These are phyloP conservation scores for Piromyces finnis DNA, from an alignment of 192 early-diverging fungal genomes.

Conservation along the genomic window DNA sequence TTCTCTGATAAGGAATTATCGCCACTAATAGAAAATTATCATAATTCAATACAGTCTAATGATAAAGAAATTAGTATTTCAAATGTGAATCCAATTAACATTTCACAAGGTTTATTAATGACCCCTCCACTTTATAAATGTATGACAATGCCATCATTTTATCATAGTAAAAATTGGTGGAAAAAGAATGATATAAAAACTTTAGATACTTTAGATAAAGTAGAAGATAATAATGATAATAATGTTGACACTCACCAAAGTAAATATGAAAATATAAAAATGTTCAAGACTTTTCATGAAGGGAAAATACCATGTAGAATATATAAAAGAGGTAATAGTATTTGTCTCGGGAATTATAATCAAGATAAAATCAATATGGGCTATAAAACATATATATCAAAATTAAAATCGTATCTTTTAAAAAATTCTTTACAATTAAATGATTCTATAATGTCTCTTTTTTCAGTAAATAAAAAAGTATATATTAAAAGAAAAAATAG, in stretches of 20 bases:
- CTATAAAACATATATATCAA: background rate
- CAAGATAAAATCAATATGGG: background rate
- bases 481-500: background rate
- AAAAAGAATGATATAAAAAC: background rate
- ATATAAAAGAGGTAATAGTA: background rate
- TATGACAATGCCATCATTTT: background rate
- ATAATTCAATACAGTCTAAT: too few relatives aligned
- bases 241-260: background rate
- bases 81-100: background rate
- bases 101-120: background rate
- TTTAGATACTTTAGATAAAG: background rate
- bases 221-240: background rate
- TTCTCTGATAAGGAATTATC: too few relatives aligned
- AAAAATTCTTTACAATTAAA: background rate
- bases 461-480: too few relatives aligned
- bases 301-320: background rate
- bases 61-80: background rate
- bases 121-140: background rate
- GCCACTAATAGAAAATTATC: too few relatives aligned
- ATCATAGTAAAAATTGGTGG: background rate
- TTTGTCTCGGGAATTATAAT: background rate
- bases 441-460: background rate
- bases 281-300: background rate
- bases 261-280: background rate
- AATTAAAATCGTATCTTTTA: background rate